These are phyloP conservation scores for Tulasnella sp. DNA, from an alignment of 768 basidiomycete species.

Conservation along the genomic window DNA sequence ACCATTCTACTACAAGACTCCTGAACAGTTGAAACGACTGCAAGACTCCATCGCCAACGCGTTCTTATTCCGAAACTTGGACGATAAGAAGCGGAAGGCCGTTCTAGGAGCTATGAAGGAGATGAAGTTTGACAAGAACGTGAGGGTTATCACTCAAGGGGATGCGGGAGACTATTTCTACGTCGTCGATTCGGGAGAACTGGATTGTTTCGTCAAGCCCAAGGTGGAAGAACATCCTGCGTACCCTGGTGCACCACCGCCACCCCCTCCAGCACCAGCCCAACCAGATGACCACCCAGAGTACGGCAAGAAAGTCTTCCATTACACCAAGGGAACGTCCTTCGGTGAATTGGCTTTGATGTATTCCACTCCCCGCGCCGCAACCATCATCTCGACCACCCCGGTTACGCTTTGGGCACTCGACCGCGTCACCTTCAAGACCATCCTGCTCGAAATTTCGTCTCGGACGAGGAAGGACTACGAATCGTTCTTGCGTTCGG, in stretches of 20 bases:
- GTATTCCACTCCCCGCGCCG: constrained; percentile 95
- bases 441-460: constrained; percentile 90
- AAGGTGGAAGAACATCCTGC: constrained; percentile 22
- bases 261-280: constrained; percentile 45
- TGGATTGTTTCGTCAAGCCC: constrained; percentile 60
- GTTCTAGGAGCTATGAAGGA: constrained; percentile 96
- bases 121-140: constrained; percentile 54
- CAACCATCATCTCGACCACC: constrained; percentile 81
- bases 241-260: constrained; percentile 37
- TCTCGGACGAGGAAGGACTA: constrained; percentile 91
- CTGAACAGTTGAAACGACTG: constrained; percentile 81
- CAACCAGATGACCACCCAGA: constrained; percentile 58
- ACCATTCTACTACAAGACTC: constrained; percentile 68
- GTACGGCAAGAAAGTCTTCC: constrained; percentile 74
- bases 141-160: constrained; percentile 94
- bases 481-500: constrained; percentile 89
- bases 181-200: constrained; percentile 81
- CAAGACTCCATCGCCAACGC: constrained; percentile 78
- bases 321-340: constrained; percentile 74
- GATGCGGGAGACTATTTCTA: constrained; percentile 97
- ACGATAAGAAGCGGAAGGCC: constrained; percentile 90
- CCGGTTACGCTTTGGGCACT: constrained; percentile 85
- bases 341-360: constrained; percentile 97
- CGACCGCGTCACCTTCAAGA: constrained; percentile 96
- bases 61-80: constrained; percentile 92